These are phyloP conservation scores for Microdochium paspali DNA, from an alignment of 2,329 filamentous ascomycete species.

Conservation along the genomic window DNA sequence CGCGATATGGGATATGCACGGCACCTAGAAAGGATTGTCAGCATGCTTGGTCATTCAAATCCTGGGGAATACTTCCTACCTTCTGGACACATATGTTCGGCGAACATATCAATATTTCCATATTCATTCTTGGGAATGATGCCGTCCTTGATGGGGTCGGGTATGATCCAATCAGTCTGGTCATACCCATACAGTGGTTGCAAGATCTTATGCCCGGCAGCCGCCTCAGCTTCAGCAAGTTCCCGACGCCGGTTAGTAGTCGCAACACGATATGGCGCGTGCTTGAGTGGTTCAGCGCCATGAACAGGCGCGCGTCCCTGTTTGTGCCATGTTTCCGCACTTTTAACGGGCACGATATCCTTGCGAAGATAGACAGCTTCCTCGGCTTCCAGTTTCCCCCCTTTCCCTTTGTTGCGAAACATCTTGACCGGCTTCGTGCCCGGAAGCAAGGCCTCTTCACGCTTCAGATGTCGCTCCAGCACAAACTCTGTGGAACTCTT, in stretches of 20 bases:
- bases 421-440: constrained; percentile 60
- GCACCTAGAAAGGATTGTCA: constrained; percentile 43
- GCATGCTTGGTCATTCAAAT: too few species aligned
- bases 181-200: constrained; percentile 77
- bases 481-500: constrained; percentile 80
- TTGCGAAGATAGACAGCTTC: constrained; percentile 73
- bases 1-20: constrained; percentile 71
- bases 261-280: constrained; percentile 82
- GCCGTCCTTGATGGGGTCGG: constrained; percentile 71
- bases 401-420: constrained; percentile 69
- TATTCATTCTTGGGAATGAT: constrained; percentile 90
- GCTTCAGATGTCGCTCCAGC: constrained; percentile 74
- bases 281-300: constrained; percentile 70
- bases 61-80: too few species aligned
- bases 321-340: constrained; percentile 95
- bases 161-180: constrained; percentile 95
- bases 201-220: constrained; percentile 71
- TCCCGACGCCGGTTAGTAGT: constrained; percentile 81
- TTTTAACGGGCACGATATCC: constrained; percentile 80
- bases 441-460: constrained; percentile 78
- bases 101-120: constrained; percentile 94
- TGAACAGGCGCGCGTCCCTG: constrained; percentile 70
- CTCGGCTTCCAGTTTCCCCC: constrained; percentile 53
- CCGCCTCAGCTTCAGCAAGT: constrained; percentile 73
- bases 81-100: constrained; percentile 79